These are phyloP conservation scores for Tripterygium wilfordii DNA, from an alignment of 177 flowering plant genomes.

Conservation along the genomic window DNA sequence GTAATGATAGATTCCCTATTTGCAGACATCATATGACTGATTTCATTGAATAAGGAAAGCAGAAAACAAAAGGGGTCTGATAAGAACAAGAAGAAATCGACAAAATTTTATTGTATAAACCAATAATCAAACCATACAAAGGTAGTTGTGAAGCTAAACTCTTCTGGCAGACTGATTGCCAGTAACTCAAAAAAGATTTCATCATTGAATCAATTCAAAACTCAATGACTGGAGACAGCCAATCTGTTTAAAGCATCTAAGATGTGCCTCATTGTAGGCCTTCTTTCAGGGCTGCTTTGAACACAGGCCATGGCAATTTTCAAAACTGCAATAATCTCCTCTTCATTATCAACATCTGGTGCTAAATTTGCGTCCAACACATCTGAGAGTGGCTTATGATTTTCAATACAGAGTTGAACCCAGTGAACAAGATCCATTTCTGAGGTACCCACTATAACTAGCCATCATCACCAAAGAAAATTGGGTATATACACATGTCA, in stretches of 20 bases:
- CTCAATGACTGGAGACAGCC: slow-evolving; percentile 18
- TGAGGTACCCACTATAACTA: slow-evolving; percentile 34
- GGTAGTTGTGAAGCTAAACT: no score
- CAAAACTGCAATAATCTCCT: slow-evolving; percentile 66
- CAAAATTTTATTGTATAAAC: no score
- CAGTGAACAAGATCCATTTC: slow-evolving; percentile 86
- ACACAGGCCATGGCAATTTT: slow-evolving; percentile 84
- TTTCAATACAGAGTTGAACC: slow-evolving; percentile 82
- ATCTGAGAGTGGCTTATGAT: slow-evolving; percentile 71
- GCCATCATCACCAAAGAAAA: no score
- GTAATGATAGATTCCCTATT: neutral
- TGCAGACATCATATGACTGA: neutral
- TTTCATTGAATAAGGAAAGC: no score
- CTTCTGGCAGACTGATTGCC: slow-evolving; percentile 4
- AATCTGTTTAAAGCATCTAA: slow-evolving; percentile 54
- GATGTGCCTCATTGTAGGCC: slow-evolving; percentile 88
- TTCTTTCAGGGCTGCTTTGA: slow-evolving; percentile 61
- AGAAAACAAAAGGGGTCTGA: no score
- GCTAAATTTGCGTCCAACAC: slow-evolving; percentile 67
- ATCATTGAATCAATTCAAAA: neutral
- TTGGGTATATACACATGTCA: no score
- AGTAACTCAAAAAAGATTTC: no score
- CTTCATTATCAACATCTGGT: slow-evolving; percentile 63
- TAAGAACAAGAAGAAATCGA: no score
- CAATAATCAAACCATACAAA: no score